These are phyloP conservation scores for Ampelomyces quisqualis DNA, from an alignment of 2,329 filamentous ascomycete genomes.

Conservation along the genomic window DNA sequence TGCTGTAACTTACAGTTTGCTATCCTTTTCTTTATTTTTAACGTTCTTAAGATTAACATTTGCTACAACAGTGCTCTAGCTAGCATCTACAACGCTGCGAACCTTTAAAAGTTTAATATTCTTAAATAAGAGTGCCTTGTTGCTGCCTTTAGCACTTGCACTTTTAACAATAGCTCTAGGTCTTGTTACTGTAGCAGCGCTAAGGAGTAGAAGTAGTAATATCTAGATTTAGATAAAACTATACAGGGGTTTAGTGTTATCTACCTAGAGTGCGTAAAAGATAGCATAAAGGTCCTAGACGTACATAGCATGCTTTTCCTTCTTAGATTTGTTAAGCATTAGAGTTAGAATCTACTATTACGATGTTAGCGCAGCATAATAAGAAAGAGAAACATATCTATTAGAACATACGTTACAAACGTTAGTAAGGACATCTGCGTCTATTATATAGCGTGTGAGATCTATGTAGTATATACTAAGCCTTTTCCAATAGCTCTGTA, in stretches of 20 bases:
- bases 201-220: conserved; percentile 23
- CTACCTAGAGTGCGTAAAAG: conserved; percentile 19
- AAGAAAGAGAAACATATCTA: conserved; percentile 4
- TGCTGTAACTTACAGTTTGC: conserved; percentile 16
- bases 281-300: conserved; percentile 25
- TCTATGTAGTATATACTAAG: no score
- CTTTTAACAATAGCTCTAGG: conserved; percentile 18
- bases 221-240: conserved; percentile 20
- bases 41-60: conserved; percentile 22
- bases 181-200: conserved; percentile 19
- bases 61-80: conserved; percentile 15
- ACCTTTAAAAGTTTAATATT: conserved; percentile 23
- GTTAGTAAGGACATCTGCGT: conserved; percentile 13
- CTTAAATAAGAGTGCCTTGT: no score
- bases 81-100: conserved; percentile 13
- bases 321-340: conserved; percentile 17
- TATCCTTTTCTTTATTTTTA: conserved; percentile 22
- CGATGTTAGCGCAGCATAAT: conserved; percentile 9
- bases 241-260: conserved; percentile 20
- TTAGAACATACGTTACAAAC: conserved; percentile 18
- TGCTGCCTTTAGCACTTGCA: conserved; percentile 13
- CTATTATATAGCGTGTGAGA: conserved; percentile 12
- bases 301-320: conserved; percentile 25
- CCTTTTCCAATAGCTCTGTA: no score
- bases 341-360: conserved; percentile 20